Base-by-base conservation (phyloP, 208 protist genomes). In the Tritrichomonas musculus region DNA sequence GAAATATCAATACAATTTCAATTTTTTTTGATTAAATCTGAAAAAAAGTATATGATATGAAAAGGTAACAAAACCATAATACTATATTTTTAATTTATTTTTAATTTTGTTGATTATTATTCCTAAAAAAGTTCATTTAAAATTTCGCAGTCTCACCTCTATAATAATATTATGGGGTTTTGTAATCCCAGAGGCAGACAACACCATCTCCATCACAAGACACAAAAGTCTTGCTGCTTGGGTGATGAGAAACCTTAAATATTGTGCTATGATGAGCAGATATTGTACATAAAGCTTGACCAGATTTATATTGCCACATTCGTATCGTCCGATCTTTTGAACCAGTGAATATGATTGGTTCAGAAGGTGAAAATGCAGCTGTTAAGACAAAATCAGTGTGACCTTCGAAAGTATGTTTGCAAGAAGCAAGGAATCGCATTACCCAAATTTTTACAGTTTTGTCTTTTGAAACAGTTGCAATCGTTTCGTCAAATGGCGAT, bases 401-500 rank as follows among this genome's bases (percentile, higher is more conserved):
- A 39, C 77, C 77, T 20, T 47, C 47, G 39, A 88, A n/a, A 27
- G 44, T 57, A 57, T n/a, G 30, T 17, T 57, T 88, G 8, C 33
- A 36, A n/a, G 77, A 39, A 57, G 77, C 77, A 30, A 88, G 47
- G 17, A 25, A 41, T 41, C 77, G 41, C 9, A 88, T 17, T 22
- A 88, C 30, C 77, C 77, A 88, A 57, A 88, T 47, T 33, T 88
- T 88, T 5, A 88, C 41, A 57, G 77, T 57, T 14, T 57, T 88
- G 27, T 88, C 77, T 39, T 88, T 25, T 53, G 77, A 53, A 53
- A 88, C 77, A 4, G 77, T 88, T 4, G 77, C 77, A 13, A 88
- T 88, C 39, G 77, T 88, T 4, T 88, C 77, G 57, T 88, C 77
- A 33, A 88, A 88, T 4, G 41, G 77, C 33, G 77, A 88, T 39